phyloP scores from a whole-genome alignment of 768 basidiomycete genomes.

The Suillus variegatus region DNA sequence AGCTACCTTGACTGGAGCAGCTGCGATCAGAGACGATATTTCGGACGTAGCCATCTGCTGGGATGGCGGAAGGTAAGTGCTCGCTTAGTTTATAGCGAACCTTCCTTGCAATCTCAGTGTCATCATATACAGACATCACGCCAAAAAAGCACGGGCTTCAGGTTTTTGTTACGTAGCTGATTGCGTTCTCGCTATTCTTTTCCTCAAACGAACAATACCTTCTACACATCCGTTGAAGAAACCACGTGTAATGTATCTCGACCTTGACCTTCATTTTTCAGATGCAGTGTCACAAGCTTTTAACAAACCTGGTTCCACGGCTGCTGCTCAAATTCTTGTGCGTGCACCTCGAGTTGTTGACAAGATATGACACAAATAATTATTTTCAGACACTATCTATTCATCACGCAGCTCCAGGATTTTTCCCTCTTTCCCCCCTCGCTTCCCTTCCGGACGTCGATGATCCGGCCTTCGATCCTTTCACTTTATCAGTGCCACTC shows the following conservation, averaged over 20 bases:
- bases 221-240: conserved; percentile 31
- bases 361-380: background rate
- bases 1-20: conserved; percentile 73
- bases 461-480: conserved; percentile 47
- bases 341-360: conserved; percentile 6
- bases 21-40: conserved; percentile 49
- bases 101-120: background rate
- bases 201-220: conserved; percentile 49
- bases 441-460: conserved; percentile 45
- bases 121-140: conserved; percentile 66
- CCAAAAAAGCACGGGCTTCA: conserved; percentile 71
- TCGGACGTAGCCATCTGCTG: conserved; percentile 77
- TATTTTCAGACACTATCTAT: conserved; percentile 74
- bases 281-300: conserved; percentile 87
- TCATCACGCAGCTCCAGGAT: conserved; percentile 81
- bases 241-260: conserved; percentile 83
- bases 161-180: conserved; percentile 97
- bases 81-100: conserved; percentile 8
- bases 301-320: conserved; percentile 38
- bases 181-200: conserved; percentile 77
- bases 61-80: conserved; percentile 80
- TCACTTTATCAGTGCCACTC: conserved; percentile 82
- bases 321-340: conserved; percentile 50
- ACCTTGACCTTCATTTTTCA: conserved; percentile 90
- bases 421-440: conserved; percentile 71